Base-by-base conservation (phyloP, 441 rosid genomes). In the Jatropha multifida region DNA sequence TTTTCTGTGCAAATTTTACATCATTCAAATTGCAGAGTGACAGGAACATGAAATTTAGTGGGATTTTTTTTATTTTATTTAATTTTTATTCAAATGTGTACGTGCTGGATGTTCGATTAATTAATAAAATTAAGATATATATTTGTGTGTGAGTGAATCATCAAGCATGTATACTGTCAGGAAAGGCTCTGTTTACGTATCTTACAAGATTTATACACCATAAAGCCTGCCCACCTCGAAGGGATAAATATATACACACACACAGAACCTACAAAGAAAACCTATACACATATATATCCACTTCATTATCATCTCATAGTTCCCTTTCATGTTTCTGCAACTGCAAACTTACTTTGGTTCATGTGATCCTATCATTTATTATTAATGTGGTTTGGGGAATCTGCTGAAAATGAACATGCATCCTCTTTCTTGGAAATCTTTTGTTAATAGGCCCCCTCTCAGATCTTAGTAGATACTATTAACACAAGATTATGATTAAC, bases 141-240 rank as follows among this genome's bases (percentile, higher is more conserved):
- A 14, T 72, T 76, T 74, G 56, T 51, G 48, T 6, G 10, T 7
- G 8, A 44, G 32, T 44, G 48, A 7, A 44, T 4, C 10, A 44
- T 32, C 48, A 44, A 44, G 48, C 48, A 44, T 44, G 48, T 44
- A 4, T 6, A 44, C 10, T 74, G 85, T 81, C 85, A 77, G 84
- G 63, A 65, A 70, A 54, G 79, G 32, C 65, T 69, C 68, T 76
- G 81, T 18, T 86, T 84, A 83, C 91, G 89, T 88, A 80, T 82
- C 81, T 70, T 68, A 76, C 86, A 86, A 83, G 87, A 80, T 80
- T 77, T 66, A 77, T 60, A 77, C 46, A 77, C 14, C 74, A 60
- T 20, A 78, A 74, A 78, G 80, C 68, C 80, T 68, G 77, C 81
- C 73, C 61, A 55, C 81, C 87, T 84, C 89, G 82, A 81, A 79